Evolutionary conservation across 805 yeast species (phyloP), one percentile per base, ranked within the genome.

Genomic region (Cyberlindnera mycetangii): DNA sequence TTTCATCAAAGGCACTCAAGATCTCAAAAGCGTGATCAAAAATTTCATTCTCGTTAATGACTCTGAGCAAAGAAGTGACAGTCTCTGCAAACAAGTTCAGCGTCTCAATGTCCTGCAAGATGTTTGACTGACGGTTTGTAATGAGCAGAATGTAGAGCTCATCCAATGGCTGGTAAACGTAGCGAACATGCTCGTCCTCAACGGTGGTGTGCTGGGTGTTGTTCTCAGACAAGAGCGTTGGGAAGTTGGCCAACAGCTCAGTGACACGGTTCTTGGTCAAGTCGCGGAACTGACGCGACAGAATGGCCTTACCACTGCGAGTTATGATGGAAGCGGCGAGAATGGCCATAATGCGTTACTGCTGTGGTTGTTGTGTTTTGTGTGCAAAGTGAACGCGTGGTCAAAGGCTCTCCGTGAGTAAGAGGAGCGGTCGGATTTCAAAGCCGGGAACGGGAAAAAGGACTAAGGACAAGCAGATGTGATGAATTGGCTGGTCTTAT

Each of bases 241-340:
- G 96, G 67, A 92, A 89, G 54, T 82, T 84, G 22, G 96, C 83
- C 60, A 93, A 71, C 49, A 93, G 73, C 40, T 89, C 87, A 31
- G 93, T 83, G 58, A 90, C 89, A 54, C 95, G 75, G 59, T 90
- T 95, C 60, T 83, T 83, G 39, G 86, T 73, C 55, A 93, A 68
- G 51, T 89, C 97, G 50, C 81, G 78, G 70, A 92, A 93, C 69
- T 89, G 98, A 61, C 99, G 81, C 20, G 97, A 87, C 39, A 93
- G 71, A 54, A 93, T 78, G 19, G 97, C 87, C 58, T 89, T 92
- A 47, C 99, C 99, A 47, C 89, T 84, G 58, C 90, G 88, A 33
- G 96, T 84, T 66, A 97, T 87, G 57, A 93, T 86, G 34, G 97
- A 86, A 38, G 96, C 97, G 42, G 99, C 96, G 62, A 92, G 73